Evolutionary conservation across 1,284 basidiomycete species (phyloP).

Genomic region (Crucibulum parvulum): DNA sequence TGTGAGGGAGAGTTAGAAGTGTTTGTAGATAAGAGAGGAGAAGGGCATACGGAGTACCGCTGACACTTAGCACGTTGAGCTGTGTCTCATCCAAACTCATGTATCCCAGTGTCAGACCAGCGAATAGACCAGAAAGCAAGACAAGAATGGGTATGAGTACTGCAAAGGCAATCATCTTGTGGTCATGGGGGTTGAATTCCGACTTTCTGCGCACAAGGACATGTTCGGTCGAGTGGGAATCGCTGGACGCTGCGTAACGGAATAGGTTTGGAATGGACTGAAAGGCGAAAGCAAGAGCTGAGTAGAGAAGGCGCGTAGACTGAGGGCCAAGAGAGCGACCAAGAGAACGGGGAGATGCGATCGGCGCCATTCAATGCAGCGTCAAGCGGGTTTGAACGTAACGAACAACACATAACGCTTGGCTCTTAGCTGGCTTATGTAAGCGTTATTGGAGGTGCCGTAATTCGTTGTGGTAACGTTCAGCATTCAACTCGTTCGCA

Average conservation of each 20-base stretch:
- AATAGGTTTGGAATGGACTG: conserved; percentile 48
- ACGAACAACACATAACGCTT: too few species aligned
- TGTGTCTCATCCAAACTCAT: conserved; percentile 96
- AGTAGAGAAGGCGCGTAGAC: conserved; percentile 51
- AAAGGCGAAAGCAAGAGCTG: conserved; percentile 47
- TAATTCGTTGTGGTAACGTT: too few species aligned
- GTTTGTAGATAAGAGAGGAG: background rate
- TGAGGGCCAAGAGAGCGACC: conserved; percentile 13
- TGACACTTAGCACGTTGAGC: conserved; percentile 85
- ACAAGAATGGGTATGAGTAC: conserved; percentile 68
- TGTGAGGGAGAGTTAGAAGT: conserved; percentile 26
- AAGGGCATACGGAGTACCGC: conserved; percentile 75
- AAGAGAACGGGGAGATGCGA: background rate
- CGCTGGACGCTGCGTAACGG: conserved; percentile 4
- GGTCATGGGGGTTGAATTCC: conserved; percentile 33
- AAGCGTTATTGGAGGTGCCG: too few species aligned
- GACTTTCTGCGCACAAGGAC: conserved; percentile 34
- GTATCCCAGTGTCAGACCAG: conserved; percentile 82
- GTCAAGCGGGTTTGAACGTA: background rate
- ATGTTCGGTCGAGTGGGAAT: conserved; percentile 1
- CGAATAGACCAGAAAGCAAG: conserved; percentile 65
- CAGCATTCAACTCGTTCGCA: too few species aligned
- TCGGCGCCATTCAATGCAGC: background rate
- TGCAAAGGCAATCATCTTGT: conserved; percentile 51
- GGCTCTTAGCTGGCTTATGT: too few species aligned